Evolutionary conservation across 352 stramenopile genomes (phyloP), one percentile per base, ranked within the genome.

Genomic region (Paralagenidium karlingii): DNA sequence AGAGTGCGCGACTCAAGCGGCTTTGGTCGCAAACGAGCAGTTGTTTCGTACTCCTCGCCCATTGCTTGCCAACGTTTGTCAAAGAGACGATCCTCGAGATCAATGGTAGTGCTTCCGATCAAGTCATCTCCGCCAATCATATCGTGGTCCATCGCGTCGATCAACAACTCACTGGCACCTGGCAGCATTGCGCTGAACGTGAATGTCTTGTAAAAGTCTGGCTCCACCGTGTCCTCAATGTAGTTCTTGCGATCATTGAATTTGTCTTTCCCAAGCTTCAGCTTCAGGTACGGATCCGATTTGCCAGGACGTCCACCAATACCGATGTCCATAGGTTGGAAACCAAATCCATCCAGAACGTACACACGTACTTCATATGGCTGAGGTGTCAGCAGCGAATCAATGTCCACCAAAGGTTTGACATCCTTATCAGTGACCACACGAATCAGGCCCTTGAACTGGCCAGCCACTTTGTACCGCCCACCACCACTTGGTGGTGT

Each of bases 1-100:
- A 97, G 55, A 15, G 69, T 79, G 20, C 89, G 83, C 7, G 63
- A 78, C 57, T 91, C 77, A 1, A 91, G 49, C 0, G 77, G 77
- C 54, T 91, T 91, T 30, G 80, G 42, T 0, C 56, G 55, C 18
- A 83, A 44, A 8, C 77, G 73, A 47, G 65, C 79, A 15, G 59
- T 64, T 0, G 77, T 88, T 48, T 86, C 65, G 50, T 83, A 92
- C 51, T 92, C 68, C 45, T 82, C 75, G 15, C 83, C 82, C 45
- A 96, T 68, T 1, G 68, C 58, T 33, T 94, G 77, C 84, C 84
- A 96, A 31, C 76, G 52, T 41, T 65, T 62, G 45, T 95, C 78
- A 51, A 96, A 96, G 58, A 94, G 60, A 10, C 89, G 76, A 51
- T 97, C 89, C 46, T 97, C 89, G 0, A 97, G 51, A 43, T 97